These are phyloP conservation scores for Xylariomycetidae sp. DNA, from an alignment of 2,329 filamentous ascomycete genomes.

Conservation along the genomic window DNA sequence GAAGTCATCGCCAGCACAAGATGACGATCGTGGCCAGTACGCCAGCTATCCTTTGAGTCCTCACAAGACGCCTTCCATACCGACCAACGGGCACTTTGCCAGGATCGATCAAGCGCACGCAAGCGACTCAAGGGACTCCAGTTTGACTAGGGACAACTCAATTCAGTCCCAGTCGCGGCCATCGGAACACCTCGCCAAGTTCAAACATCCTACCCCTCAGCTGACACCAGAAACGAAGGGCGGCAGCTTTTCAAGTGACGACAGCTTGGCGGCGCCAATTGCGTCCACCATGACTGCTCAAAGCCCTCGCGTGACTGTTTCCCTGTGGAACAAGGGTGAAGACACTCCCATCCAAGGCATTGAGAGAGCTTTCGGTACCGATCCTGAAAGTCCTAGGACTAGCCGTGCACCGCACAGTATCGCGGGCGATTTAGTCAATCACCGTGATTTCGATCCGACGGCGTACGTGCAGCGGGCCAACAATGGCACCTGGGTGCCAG, in stretches of 20 bases:
- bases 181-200: slow-evolving; percentile 24
- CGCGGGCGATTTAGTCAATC: slow-evolving; percentile 32
- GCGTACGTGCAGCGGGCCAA: too few relatives aligned
- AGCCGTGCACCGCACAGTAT: slow-evolving; percentile 28
- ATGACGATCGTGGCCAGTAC: slow-evolving; percentile 9
- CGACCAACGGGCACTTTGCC: slow-evolving; percentile 35
- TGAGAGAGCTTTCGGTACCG: slow-evolving; percentile 31
- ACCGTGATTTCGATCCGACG: too few relatives aligned
- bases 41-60: slow-evolving; percentile 42
- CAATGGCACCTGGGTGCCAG: slow-evolving; percentile 37
- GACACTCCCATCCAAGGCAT: slow-evolving; percentile 29
- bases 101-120: slow-evolving; percentile 2
- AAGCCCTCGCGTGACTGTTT: slow-evolving; percentile 52
- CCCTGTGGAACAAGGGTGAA: slow-evolving; percentile 44
- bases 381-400: slow-evolving; percentile 25
- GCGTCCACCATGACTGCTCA: slow-evolving; percentile 36
- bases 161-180: slow-evolving; percentile 34
- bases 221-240: slow-evolving; percentile 45
- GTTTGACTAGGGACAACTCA: slow-evolving; percentile 37
- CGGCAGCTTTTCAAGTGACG: slow-evolving; percentile 46
- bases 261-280: slow-evolving; percentile 34
- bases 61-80: slow-evolving; percentile 43
- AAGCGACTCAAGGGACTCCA: slow-evolving; percentile 17
- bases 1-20: slow-evolving; percentile 2
- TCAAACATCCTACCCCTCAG: slow-evolving; percentile 29